A percentile compares a stretch with the other conserved stretches of the same genome.
phyloP scores from a whole-genome alignment of 2,329 filamentous ascomycete species.

The Emmonsia crescens region DNA sequence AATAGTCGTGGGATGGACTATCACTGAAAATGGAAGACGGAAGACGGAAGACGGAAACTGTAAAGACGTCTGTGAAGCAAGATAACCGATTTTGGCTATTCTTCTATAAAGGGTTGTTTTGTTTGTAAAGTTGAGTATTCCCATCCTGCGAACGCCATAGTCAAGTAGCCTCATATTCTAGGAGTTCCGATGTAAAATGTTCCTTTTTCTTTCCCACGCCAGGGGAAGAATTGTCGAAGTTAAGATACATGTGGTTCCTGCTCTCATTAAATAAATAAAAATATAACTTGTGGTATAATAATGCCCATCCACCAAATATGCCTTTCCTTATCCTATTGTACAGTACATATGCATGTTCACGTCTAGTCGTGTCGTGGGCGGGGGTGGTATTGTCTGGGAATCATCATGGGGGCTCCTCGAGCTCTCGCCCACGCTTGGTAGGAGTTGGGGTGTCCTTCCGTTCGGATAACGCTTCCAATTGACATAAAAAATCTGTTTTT shows the following conservation, averaged over 20 bases:
- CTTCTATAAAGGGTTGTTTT: not conserved
- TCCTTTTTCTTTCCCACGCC: not conserved
- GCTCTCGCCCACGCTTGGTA: constrained; percentile 66
- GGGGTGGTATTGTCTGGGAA: constrained; percentile 34
- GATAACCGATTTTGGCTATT: not conserved
- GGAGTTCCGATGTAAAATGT: not conserved
- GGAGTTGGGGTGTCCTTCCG: constrained; percentile 68
- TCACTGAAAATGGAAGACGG: not conserved
- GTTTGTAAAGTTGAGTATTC: not conserved
- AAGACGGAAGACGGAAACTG: not conserved
- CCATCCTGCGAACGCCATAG: constrained; percentile 1
- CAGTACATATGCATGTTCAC: constrained; percentile 5
- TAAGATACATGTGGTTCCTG: constrained; percentile 4
- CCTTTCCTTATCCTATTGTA: constrained; percentile 3
- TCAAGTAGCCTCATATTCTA: not conserved
- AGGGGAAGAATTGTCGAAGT: not conserved
- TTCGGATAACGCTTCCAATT: constrained; percentile 91
- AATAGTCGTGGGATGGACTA: not conserved
- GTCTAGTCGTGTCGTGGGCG: constrained; percentile 1
- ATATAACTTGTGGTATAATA: not conserved
- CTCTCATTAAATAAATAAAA: constrained; percentile 1
- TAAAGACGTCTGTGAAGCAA: not conserved
- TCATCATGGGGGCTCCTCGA: constrained; percentile 62
- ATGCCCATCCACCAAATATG: not conserved
- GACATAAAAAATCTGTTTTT: constrained; percentile 81